These are phyloP conservation scores for Phalaenopsis hybrid DNA, from an alignment of 116 monocot species.

Conservation along the genomic window DNA sequence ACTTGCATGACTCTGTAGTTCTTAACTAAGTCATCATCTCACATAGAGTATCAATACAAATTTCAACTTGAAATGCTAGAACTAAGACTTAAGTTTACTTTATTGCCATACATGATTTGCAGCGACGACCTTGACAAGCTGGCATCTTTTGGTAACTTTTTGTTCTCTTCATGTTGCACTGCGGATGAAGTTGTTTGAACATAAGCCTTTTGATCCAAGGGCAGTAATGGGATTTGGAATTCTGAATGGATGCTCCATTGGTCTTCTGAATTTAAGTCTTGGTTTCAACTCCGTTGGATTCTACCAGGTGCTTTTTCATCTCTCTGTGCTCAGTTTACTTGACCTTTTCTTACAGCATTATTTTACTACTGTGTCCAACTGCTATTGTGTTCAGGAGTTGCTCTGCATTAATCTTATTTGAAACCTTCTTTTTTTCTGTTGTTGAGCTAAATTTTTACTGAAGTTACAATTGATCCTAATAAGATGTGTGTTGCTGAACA, in stretches of 20 bases:
- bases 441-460: neutral
- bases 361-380: neutral
- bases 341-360: neutral
- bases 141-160: constrained; percentile 92
- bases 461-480: neutral
- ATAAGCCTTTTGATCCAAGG: constrained; percentile 83
- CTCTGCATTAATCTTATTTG: neutral
- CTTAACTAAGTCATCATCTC: neutral
- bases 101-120: constrained; percentile 20
- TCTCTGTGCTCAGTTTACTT: neutral
- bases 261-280: constrained; percentile 71
- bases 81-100: neutral
- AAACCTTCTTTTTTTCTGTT: neutral
- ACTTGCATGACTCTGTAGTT: neutral
- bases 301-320: constrained; percentile 54
- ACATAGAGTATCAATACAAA: neutral
- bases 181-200: constrained; percentile 81
- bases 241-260: constrained; percentile 86
- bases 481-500: neutral
- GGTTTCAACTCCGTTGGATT: constrained; percentile 95
- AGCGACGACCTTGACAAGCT: constrained; percentile 95
- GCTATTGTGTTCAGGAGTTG: neutral
- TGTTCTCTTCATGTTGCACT: constrained; percentile 84
- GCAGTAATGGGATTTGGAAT: constrained; percentile 84
- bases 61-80: neutral